These are phyloP conservation scores for Ascochyta clinopodiicola DNA, from an alignment of 2,329 filamentous ascomycete genomes.

Conservation along the genomic window DNA sequence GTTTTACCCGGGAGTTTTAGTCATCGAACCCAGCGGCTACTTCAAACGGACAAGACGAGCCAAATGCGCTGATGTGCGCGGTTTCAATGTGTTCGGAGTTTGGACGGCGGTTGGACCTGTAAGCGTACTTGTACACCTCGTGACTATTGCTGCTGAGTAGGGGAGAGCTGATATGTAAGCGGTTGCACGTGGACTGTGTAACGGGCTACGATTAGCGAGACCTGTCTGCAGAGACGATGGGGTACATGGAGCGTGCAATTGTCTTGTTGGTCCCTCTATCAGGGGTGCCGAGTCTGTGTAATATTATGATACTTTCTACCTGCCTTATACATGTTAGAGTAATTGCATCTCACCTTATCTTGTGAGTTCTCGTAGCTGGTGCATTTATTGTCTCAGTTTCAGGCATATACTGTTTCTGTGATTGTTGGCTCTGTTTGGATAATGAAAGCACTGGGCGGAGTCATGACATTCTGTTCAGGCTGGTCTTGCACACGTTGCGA, in stretches of 20 bases:
- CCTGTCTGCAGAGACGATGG: neutral
- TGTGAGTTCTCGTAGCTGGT: neutral
- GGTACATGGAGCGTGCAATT: slow-evolving; percentile 1
- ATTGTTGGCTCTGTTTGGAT: slow-evolving; percentile 6
- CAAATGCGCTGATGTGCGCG: slow-evolving; percentile 3
- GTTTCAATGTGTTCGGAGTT: slow-evolving; percentile 4
- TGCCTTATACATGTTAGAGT: neutral
- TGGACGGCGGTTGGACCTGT: neutral
- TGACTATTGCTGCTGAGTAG: neutral
- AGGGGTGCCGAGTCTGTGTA: neutral
- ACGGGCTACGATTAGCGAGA: slow-evolving; percentile 5
- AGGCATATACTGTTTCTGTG: neutral
- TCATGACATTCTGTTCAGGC: too few relatives aligned
- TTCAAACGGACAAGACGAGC: slow-evolving; percentile 1
- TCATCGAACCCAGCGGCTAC: slow-evolving; percentile 1
- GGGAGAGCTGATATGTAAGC: neutral
- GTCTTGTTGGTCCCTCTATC: neutral
- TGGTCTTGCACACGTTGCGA: slow-evolving; percentile 16
- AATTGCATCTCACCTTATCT: too few relatives aligned
- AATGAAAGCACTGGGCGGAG: too few relatives aligned
- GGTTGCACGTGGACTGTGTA: neutral
- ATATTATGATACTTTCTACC: neutral
- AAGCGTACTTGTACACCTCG: neutral
- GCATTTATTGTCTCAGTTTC: neutral
- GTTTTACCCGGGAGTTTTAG: neutral